phyloP scores from a whole-genome alignment of 2,329 filamentous ascomycete genomes.

The Xylariaceae sp. region DNA sequence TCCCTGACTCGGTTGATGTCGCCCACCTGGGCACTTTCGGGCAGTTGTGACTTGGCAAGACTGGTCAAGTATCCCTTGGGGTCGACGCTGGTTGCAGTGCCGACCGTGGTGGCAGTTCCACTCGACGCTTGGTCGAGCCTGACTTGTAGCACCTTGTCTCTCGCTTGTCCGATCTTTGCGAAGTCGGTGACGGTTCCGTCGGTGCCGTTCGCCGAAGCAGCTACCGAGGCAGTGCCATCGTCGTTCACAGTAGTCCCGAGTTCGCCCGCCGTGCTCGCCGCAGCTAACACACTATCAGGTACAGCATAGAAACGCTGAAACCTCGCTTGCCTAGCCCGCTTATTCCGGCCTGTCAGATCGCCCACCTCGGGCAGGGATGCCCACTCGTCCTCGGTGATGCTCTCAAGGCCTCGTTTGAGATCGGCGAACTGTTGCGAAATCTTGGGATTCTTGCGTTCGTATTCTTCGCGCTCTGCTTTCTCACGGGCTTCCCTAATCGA shows the following conservation, averaged over 20 bases:
- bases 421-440: constrained; percentile 98
- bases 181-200: constrained; percentile 98
- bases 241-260: constrained; percentile 85
- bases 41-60: constrained; percentile 73
- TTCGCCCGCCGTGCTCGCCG: constrained; percentile 73
- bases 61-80: constrained; percentile 94
- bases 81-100: constrained; percentile 86
- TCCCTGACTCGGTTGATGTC: constrained; percentile 92
- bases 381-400: constrained; percentile 94
- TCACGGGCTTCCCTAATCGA: constrained; percentile 88
- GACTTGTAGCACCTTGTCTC: constrained; percentile 94
- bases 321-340: constrained; percentile 74
- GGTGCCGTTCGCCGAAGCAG: constrained; percentile 35
- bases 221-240: constrained; percentile 55
- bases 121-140: constrained; percentile 82
- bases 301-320: constrained; percentile 91
- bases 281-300: constrained; percentile 88
- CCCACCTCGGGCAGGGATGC: constrained; percentile 91
- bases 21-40: constrained; percentile 78
- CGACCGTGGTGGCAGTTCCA: constrained; percentile 61
- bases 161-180: constrained; percentile 90
- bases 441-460: constrained; percentile 96
- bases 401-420: constrained; percentile 81
- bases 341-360: constrained; percentile 91
- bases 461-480: constrained; percentile 83